Evolutionary conservation across 192 early-diverging fungal genomes (phyloP), one percentile per base, ranked within the genome.

Genomic region (Backusella australiensis): DNA sequence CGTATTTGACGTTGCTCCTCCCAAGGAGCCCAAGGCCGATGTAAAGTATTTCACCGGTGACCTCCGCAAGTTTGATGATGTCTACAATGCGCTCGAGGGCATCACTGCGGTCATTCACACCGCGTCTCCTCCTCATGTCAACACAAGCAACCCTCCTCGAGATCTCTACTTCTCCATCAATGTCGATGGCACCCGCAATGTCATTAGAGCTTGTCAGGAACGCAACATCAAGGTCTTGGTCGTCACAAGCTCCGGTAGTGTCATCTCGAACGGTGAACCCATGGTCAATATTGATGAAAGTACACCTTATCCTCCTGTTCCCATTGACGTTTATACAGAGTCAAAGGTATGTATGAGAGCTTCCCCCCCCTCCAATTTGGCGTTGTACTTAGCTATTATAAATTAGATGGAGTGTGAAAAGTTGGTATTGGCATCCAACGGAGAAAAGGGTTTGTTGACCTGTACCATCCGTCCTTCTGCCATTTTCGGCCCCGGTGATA

Each of bases 251-350:
- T 93, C 91, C 6, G 94, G 94, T 21, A 93, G 94, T 84, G 97
- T 99, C n/a, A 90, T 96, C 5, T 95, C 90, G 68, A 90, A 93
- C 69, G 96, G 96, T 0, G 75, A 85, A 44, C 78, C 87, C 41
- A 83, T 99, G 72, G 85, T 89, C 14, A 93, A 96, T 71, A 95
- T 92, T 6, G 92, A 95, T 63, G 97, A 98, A 81, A 86, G 82
- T 2, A 80, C 85, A 14, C 92, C 90, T 8, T 96, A 96, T 83
- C 93, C 94, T 39, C 81, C 87, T 66, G 76, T 81, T 38, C 87
- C 88, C 77, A 90, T 95, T 75, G 96, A 99, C 85, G 89, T 92
- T n/a, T 99, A 99, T 79, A 93, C 95, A 52, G 95, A 96, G 82
- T 94, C 96, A 34, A 99, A 99, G 83, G 92, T 87, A 80, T 4